phyloP scores from a whole-genome alignment of 2,329 filamentous ascomycete species.

The Thelonectria discophora region DNA sequence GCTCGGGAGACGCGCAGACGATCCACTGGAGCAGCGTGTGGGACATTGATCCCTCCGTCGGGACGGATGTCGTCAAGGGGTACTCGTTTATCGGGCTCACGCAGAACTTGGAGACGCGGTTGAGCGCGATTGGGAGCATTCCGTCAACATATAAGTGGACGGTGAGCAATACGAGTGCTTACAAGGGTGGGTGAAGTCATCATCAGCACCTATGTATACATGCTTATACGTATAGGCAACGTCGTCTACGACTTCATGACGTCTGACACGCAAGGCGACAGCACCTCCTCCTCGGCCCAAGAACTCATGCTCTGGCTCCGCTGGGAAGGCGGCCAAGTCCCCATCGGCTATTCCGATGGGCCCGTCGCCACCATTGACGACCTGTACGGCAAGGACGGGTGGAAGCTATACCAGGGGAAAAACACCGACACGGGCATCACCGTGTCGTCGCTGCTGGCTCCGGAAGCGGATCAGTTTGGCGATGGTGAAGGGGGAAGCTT shows the following conservation, averaged over 20 bases:
- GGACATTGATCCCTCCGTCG: conserved; percentile 23
- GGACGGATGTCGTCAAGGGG: conserved; percentile 26
- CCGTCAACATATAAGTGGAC: conserved; percentile 24
- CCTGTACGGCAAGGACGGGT: conserved; percentile 29
- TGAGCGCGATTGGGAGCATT: conserved; percentile 25
- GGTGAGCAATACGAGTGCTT: conserved; percentile 24
- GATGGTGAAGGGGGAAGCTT: conserved; percentile 16
- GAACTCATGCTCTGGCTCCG: conserved; percentile 35
- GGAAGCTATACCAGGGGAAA: conserved; percentile 32
- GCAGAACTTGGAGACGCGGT: conserved; percentile 21
- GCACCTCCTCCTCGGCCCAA: conserved; percentile 19
- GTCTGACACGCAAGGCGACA: conserved; percentile 30
- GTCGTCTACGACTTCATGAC: conserved; percentile 36
- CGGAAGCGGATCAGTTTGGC: conserved; percentile 24
- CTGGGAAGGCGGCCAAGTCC: conserved; percentile 28
- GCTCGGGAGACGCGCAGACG: conserved; percentile 8
- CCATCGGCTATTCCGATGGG: conserved; percentile 28
- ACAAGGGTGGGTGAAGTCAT: too few species aligned
- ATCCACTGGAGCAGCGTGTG: conserved; percentile 31
- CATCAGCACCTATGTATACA: too few species aligned
- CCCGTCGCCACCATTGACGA: conserved; percentile 29
- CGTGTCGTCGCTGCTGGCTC: conserved; percentile 25
- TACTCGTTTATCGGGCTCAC: conserved; percentile 33
- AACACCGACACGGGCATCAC: conserved; percentile 32
- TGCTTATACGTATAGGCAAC: conserved; percentile 11